Conservation (phyloP, 768 basidiomycete species). For the Termitomyces titanicus region DNA sequence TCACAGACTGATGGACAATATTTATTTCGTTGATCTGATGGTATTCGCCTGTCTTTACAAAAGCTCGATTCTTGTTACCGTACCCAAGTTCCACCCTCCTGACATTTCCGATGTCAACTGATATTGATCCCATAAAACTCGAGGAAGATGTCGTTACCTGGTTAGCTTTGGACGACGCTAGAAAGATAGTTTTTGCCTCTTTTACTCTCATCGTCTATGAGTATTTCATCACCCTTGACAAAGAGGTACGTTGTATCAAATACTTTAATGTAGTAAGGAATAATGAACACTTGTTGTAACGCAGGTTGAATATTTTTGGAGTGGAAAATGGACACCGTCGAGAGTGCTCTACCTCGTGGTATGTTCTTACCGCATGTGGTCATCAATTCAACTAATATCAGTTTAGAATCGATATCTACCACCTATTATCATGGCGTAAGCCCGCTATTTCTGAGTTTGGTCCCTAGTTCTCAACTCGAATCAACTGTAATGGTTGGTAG, state of each 20-base stretch:
- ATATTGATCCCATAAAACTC: not conserved
- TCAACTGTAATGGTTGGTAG: not conserved
- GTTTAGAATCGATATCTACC: slow-evolving; percentile 12
- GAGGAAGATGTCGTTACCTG: slow-evolving; percentile 4
- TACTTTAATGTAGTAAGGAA: too few relatives aligned
- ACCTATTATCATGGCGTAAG: slow-evolving; percentile 10
- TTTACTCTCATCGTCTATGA: slow-evolving; percentile 11
- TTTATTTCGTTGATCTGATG: too few relatives aligned
- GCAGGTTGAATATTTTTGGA: slow-evolving; percentile 12
- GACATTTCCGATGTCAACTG: not conserved
- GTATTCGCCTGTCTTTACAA: too few relatives aligned
- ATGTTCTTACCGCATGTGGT: not conserved
- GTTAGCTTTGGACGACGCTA: slow-evolving; percentile 9
- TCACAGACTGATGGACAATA: too few relatives aligned
- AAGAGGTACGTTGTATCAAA: slow-evolving; percentile 2
- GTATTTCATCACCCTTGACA: slow-evolving; percentile 12
- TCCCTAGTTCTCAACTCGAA: not conserved
- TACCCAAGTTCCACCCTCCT: too few relatives aligned
- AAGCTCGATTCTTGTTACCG: too few relatives aligned
- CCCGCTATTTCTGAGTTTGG: not conserved
- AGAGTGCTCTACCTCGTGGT: slow-evolving; percentile 10
- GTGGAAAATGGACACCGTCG: slow-evolving; percentile 13
- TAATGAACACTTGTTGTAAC: not conserved
- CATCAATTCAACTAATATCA: not conserved
- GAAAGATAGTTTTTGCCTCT: slow-evolving; percentile 6